Evolutionary conservation across 1,139 yeast species (phyloP).

Genomic region (Meyerozyma smithsonii): DNA sequence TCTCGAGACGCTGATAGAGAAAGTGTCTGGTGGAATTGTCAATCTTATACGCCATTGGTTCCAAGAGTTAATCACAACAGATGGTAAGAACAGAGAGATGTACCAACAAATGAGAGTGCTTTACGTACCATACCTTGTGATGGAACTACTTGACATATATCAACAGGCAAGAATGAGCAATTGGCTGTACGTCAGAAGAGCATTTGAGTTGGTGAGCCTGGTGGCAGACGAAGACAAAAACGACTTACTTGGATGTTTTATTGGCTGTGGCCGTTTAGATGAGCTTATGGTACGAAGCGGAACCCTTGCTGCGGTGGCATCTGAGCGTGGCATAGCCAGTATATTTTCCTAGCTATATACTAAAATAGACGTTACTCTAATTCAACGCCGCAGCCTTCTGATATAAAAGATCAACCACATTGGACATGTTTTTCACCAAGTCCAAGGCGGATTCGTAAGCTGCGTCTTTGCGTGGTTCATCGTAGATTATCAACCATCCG

Average conservation of each 20-base stretch:
- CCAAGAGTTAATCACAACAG: slow-evolving; percentile 13
- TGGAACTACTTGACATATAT: slow-evolving; percentile 56
- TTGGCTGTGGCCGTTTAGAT: slow-evolving; percentile 53
- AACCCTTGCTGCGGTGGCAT: slow-evolving; percentile 47
- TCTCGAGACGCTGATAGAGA: slow-evolving; percentile 35
- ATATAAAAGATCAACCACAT: slow-evolving; percentile 84
- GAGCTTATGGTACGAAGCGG: slow-evolving; percentile 62
- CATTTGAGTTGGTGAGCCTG: slow-evolving; percentile 51
- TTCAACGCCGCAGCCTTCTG: slow-evolving; percentile 86
- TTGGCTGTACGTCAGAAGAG: slow-evolving; percentile 44
- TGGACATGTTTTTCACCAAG: slow-evolving; percentile 80
- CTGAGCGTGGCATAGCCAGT: slow-evolving; percentile 35
- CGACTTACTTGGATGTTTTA: slow-evolving; percentile 49
- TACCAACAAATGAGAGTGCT: slow-evolving; percentile 50
- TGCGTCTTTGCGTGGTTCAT: slow-evolving; percentile 83
- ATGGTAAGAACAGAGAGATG: slow-evolving; percentile 6
- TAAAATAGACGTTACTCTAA: slow-evolving; percentile 17
- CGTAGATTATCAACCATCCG: slow-evolving; percentile 93
- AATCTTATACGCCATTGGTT: slow-evolving; percentile 33
- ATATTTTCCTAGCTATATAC: slow-evolving; percentile 19
- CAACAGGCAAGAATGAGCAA: slow-evolving; percentile 36
- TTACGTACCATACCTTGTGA: slow-evolving; percentile 70
- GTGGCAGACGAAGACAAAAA: slow-evolving; percentile 40
- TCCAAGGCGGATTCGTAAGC: slow-evolving; percentile 87
- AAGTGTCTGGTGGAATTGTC: slow-evolving; percentile 26